These are phyloP conservation scores for Phytophthora multivora DNA, from an alignment of 352 stramenopile genomes.

Conservation along the genomic window DNA sequence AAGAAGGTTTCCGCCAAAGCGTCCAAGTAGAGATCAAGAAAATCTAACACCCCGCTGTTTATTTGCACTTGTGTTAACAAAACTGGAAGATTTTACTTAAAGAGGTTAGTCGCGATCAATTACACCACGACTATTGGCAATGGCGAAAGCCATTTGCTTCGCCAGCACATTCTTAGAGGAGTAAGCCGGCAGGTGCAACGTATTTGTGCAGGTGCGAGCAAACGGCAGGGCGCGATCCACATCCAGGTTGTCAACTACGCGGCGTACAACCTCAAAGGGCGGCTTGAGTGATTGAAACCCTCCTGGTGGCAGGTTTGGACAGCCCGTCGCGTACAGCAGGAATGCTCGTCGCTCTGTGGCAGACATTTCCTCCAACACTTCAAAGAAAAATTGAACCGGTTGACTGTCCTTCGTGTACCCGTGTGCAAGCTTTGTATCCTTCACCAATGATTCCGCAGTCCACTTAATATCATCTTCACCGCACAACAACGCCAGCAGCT, in stretches of 20 bases:
- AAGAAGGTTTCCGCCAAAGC: slow-evolving; percentile 19
- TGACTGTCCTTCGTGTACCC: slow-evolving; percentile 81
- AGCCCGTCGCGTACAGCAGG: slow-evolving; percentile 82
- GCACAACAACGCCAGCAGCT: slow-evolving; percentile 72
- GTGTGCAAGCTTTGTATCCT: slow-evolving; percentile 81
- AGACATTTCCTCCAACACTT: slow-evolving; percentile 74
- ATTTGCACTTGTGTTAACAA: slow-evolving; percentile 14
- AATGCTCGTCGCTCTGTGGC: slow-evolving; percentile 66
- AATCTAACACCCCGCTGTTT: neutral
- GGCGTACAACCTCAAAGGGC: slow-evolving; percentile 81
- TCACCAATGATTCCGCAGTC: slow-evolving; percentile 62
- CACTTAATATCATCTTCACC: slow-evolving; percentile 78
- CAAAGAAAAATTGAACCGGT: slow-evolving; percentile 72
- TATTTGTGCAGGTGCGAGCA: slow-evolving; percentile 87
- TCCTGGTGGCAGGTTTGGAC: slow-evolving; percentile 77
- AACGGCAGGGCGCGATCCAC: slow-evolving; percentile 82
- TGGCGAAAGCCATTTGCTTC: slow-evolving; percentile 70
- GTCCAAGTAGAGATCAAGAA: slow-evolving; percentile 7
- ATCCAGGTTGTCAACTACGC: slow-evolving; percentile 72
- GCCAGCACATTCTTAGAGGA: slow-evolving; percentile 68
- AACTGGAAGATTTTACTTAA: neutral
- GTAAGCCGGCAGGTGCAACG: slow-evolving; percentile 83
- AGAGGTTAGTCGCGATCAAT: slow-evolving; percentile 81
- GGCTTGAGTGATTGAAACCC: slow-evolving; percentile 73
- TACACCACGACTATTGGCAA: slow-evolving; percentile 80